Evolutionary conservation across 2,329 filamentous ascomycete genomes (phyloP).

Genomic region (Aciculosporium take): DNA sequence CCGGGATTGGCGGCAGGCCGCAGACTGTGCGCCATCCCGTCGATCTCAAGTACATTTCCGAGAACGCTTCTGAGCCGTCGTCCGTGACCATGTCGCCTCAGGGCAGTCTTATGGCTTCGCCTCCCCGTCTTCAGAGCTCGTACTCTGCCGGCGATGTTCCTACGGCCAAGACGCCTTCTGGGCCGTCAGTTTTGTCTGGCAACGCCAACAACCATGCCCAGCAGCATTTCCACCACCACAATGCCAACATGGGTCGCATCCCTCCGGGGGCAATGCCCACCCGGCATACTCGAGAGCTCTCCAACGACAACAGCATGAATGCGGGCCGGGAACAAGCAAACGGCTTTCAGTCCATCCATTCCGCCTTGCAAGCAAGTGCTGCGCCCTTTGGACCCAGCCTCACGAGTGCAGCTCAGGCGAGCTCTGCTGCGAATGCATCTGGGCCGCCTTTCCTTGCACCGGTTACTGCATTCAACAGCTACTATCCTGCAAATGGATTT

Average conservation of each 20-base stretch:
- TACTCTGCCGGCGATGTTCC: constrained; percentile 85
- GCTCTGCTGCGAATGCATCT: constrained; percentile 13
- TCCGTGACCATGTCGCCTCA: constrained; percentile 30
- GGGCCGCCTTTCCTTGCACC: constrained; percentile 12
- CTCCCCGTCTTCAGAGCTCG: constrained; percentile 69
- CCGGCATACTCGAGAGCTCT: constrained; percentile 61
- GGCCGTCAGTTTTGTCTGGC: constrained; percentile 25
- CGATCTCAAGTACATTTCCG: constrained; percentile 36
- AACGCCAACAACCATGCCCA: constrained; percentile 45
- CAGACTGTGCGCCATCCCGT: constrained; percentile 43
- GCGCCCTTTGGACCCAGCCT: constrained; percentile 58
- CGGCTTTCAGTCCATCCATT: constrained; percentile 48
- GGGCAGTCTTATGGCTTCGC: constrained; percentile 42
- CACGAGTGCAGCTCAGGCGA: constrained; percentile 15
- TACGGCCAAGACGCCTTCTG: constrained; percentile 59
- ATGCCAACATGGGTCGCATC: constrained; percentile 68
- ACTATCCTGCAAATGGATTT: constrained; percentile 19
- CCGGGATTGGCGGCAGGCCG: constrained; percentile 32
- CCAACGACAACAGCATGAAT: constrained; percentile 30
- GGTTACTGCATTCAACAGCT: constrained; percentile 17
- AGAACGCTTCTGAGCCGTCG: constrained; percentile 25
- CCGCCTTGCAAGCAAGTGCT: constrained; percentile 66
- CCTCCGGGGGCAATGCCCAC: constrained; percentile 50
- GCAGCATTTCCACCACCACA: constrained; percentile 61
- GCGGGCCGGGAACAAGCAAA: constrained; percentile 28